A percentile compares a stretch with the other conserved stretches of the same genome.
phyloP scores from a whole-genome alignment of 2,329 filamentous ascomycete genomes.

The Clarireedia paspali region DNA sequence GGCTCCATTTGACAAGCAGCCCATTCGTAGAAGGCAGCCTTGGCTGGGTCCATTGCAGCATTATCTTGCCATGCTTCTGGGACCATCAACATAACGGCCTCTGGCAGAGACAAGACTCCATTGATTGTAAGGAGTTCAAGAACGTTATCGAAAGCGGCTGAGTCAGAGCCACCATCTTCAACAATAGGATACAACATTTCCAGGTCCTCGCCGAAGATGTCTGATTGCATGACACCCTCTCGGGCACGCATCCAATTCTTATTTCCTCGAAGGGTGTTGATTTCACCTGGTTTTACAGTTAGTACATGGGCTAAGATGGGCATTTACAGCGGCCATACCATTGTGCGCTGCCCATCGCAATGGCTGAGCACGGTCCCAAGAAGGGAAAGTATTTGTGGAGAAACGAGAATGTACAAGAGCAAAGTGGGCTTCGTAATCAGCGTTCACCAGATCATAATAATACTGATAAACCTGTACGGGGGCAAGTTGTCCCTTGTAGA shows the following conservation, averaged over 20 bases:
- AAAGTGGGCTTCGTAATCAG: conserved; percentile 96
- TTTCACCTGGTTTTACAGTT: conserved; percentile 53
- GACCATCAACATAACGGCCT: conserved; percentile 98
- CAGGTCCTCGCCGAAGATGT: conserved; percentile 86
- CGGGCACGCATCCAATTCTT: conserved; percentile 99
- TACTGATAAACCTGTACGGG: conserved; percentile 96
- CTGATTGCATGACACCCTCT: conserved; percentile 89
- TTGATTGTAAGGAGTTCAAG: conserved; percentile 91
- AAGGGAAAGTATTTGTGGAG: conserved; percentile 97
- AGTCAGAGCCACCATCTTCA: conserved; percentile 94
- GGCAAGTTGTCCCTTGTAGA: conserved; percentile 95
- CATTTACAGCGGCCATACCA: conserved; percentile 42
- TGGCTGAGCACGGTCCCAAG: conserved; percentile 95
- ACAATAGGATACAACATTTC: conserved; percentile 89
- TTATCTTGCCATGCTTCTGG: conserved; percentile 98
- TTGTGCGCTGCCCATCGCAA: conserved; percentile 97
- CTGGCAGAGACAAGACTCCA: conserved; percentile 86
- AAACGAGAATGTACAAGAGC: conserved; percentile 95
- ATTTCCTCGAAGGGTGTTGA: conserved; percentile 94
- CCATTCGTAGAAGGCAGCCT: conserved; percentile 98
- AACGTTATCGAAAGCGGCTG: conserved; percentile 94
- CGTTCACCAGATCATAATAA: conserved; percentile 93
- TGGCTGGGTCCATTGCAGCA: conserved; percentile 81
- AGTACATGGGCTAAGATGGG: conserved; percentile 21
- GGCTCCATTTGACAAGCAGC: conserved; percentile 98